These are phyloP conservation scores for Cylindrotheca fusiformis DNA, from an alignment of 108 stramenopile species.

Conservation along the genomic window DNA sequence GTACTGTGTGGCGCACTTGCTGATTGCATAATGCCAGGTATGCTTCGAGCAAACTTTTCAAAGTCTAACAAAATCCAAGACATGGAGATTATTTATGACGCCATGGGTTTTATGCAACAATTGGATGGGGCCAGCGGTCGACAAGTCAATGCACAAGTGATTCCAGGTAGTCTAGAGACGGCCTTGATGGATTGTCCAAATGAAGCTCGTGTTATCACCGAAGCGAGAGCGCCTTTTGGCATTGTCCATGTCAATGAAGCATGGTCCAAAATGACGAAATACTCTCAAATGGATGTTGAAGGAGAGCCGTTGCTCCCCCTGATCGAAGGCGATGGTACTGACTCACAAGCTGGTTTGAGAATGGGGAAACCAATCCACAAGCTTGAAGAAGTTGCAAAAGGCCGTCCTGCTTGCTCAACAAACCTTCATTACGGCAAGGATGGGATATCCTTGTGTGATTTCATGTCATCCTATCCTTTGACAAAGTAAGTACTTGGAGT, in stretches of 20 bases:
- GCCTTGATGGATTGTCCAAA: slow-evolving; percentile 57
- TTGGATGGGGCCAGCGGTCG: slow-evolving; percentile 75
- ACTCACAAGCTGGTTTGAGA: slow-evolving; percentile 25
- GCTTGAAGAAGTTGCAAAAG: slow-evolving; percentile 53
- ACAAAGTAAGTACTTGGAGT: slow-evolving; percentile 62
- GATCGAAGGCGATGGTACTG: slow-evolving; percentile 47
- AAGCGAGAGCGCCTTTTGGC: slow-evolving; percentile 56
- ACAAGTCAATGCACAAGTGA: slow-evolving; percentile 64
- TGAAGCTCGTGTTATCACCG: slow-evolving; percentile 82
- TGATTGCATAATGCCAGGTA: slow-evolving; percentile 79
- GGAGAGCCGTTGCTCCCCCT: slow-evolving; percentile 53
- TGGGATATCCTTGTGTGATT: slow-evolving; percentile 66
- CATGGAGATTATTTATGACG: slow-evolving; percentile 81
- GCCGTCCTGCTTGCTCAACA: slow-evolving; percentile 49
- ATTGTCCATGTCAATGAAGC: slow-evolving; percentile 78
- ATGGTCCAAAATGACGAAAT: slow-evolving; percentile 66
- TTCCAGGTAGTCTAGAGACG: slow-evolving; percentile 82
- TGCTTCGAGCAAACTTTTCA: slow-evolving; percentile 72
- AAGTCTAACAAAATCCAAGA: slow-evolving; percentile 59
- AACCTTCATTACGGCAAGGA: slow-evolving; percentile 65
- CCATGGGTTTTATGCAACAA: slow-evolving; percentile 89
- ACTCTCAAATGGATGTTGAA: slow-evolving; percentile 76
- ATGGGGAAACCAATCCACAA: slow-evolving; percentile 43
- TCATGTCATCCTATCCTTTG: slow-evolving; percentile 78
- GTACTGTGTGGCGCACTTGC: slow-evolving; percentile 71